phyloP scores from a whole-genome alignment of 441 rosid genomes.

The Hypseocharis bilobata region DNA sequence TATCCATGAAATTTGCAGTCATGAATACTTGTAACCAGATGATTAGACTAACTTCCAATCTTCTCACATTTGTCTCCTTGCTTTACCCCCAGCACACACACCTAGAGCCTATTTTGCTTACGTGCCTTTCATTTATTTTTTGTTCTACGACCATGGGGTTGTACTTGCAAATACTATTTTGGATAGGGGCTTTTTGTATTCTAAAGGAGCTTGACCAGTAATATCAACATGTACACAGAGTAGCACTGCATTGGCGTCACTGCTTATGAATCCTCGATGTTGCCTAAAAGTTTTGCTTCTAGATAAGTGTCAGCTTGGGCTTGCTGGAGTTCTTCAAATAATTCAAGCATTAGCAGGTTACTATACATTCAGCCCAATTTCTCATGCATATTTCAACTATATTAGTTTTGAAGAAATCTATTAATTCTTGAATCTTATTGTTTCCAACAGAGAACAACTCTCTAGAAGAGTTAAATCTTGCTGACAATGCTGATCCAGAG shows the following conservation, averaged over 20 bases:
- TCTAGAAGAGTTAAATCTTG: constrained; percentile 69
- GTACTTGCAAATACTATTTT: no score
- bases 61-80: no score
- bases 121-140: no score
- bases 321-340: constrained; percentile 52
- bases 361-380: constrained; percentile 11
- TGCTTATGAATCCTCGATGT: constrained; percentile 54
- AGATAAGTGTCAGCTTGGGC: constrained; percentile 68
- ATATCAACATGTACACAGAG: constrained; percentile 47
- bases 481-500: constrained; percentile 38
- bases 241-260: constrained; percentile 38
- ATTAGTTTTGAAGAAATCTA: neutral
- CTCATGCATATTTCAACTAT: neutral
- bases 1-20: no score
- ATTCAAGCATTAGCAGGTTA: constrained; percentile 68
- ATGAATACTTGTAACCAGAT: no score
- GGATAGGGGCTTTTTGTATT: constrained; percentile 8
- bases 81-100: no score
- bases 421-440: neutral
- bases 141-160: neutral
- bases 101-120: no score
- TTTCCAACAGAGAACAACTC: constrained; percentile 46
- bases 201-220: no score
- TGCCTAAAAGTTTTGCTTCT: constrained; percentile 49
- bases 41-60: no score